Evolutionary conservation across 441 rosid genomes (phyloP), one percentile per base, ranked within the genome.

Genomic region (Brassica balearica): DNA sequence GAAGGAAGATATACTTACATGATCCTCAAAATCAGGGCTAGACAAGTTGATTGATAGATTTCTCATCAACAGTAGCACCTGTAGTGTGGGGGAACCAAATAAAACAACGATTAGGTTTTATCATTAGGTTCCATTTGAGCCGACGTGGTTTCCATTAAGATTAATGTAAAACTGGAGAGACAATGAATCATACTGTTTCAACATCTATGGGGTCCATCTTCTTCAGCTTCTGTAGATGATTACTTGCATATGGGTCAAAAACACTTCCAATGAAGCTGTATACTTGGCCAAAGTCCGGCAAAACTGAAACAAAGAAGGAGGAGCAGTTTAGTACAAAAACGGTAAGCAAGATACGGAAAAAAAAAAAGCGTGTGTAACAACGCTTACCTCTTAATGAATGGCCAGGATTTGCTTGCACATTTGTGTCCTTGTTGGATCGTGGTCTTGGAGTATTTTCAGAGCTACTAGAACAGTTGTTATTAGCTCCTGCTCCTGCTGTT

Each of bases 401-500:
- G 71, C 85, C 83, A 76, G 61, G 81, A 77, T 86, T 92, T 32
- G 82, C 91, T 68, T 77, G 95, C 19, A 91, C 91, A 71, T 80
- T 77, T 62, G 84, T 69, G 74, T 93, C 92, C 58, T 77, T 82
- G 48, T 25, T 69, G 29, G 82, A 69, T 68, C 41, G 86, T 73
- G 87, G 77, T 83, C 84, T 87, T 23, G 89, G 90, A 75, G 88
- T 87, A 82, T 90, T 86, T 79, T 88, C 94, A 36, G 86, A 84
- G 81, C 95, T 88, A 82, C 94, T 92, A 78, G 90, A 89, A 69
- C 84, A 87, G 79, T 92, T 92, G 83, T 86, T 91, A 76, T 81
- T 84, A 22, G 65, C 79, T 60, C 67, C 61, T 56, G 88, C 73
- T 29, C 84, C 93, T 90, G 83, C 75, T 59, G 69, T 6, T 74